Conservation (phyloP, 371 early-diverging fungal species). For the Choanephora cucurbitarum region DNA sequence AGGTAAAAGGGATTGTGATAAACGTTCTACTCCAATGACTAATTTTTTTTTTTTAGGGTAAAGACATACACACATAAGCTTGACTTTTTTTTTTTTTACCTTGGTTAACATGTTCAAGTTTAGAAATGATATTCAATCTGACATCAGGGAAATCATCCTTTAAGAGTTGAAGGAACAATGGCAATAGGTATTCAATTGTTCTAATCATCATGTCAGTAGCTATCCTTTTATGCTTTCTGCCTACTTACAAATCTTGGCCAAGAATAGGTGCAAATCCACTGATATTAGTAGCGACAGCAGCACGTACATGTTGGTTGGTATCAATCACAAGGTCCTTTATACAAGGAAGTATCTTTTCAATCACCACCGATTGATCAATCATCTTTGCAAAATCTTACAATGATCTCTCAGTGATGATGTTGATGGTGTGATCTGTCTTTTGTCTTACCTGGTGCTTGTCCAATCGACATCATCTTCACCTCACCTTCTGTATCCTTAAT, state of each 20-base stretch:
- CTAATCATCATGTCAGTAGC: conserved; percentile 26
- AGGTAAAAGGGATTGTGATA: conserved; percentile 95
- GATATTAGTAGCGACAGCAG: conserved; percentile 93
- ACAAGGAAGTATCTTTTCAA: conserved; percentile 85
- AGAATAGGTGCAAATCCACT: conserved; percentile 93
- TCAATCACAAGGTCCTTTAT: conserved; percentile 93
- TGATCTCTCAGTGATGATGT: background rate
- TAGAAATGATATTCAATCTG: conserved; percentile 96
- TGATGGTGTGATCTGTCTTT: background rate
- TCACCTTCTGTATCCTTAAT: conserved; percentile 97
- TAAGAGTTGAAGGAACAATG: conserved; percentile 91
- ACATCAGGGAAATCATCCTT: conserved; percentile 98
- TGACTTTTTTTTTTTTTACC: conserved; percentile 40
- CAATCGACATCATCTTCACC: conserved; percentile 89
- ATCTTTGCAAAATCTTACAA: conserved; percentile 65
- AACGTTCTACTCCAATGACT: conserved; percentile 96
- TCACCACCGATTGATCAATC: conserved; percentile 77
- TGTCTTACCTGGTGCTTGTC: conserved; percentile 77
- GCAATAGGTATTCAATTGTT: conserved; percentile 93
- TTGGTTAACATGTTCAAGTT: conserved; percentile 91
- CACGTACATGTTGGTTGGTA: conserved; percentile 95
- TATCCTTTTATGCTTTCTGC: background rate
- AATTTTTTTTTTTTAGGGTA: background rate
- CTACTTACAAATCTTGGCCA: conserved; percentile 83
- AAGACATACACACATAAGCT: too few relatives aligned